These are phyloP conservation scores for Picocystis salinarum DNA, from an alignment of 139 green algal species.

Conservation along the genomic window DNA sequence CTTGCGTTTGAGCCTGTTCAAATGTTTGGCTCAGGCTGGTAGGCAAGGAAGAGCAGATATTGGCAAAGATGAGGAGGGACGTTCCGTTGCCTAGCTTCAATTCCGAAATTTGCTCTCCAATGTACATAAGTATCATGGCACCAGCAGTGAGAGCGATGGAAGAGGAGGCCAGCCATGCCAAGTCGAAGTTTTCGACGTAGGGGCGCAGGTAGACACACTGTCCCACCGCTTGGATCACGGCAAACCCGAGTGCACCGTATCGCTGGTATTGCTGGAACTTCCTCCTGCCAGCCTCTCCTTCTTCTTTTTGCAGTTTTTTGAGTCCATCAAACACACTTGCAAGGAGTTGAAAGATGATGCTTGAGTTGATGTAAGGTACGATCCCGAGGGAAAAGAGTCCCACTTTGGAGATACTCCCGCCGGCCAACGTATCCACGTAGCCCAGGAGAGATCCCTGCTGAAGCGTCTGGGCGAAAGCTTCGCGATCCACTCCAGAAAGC, in stretches of 20 bases:
- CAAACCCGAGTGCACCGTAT: constrained; percentile 14
- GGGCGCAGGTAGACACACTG: constrained; percentile 26
- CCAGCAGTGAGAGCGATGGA: constrained; percentile 55
- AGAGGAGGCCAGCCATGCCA: constrained; percentile 48
- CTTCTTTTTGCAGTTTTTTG: constrained; percentile 91
- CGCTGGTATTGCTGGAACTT: constrained; percentile 81
- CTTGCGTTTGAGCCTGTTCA: constrained; percentile 13
- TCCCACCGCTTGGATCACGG: constrained; percentile 1
- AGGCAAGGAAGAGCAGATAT: constrained; percentile 82
- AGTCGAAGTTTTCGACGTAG: constrained; percentile 67
- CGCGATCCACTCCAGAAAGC: constrained; percentile 71
- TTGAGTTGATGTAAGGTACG: constrained; percentile 98
- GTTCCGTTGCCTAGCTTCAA: constrained; percentile 96
- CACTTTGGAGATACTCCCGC: constrained; percentile 40
- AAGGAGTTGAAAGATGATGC: constrained; percentile 77
- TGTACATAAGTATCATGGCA: constrained; percentile 67
- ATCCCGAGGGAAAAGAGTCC: constrained; percentile 98
- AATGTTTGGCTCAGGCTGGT: constrained; percentile 45
- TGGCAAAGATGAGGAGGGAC: constrained; percentile 93
- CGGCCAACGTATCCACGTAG: constrained; percentile 83
- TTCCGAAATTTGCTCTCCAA: constrained; percentile 75
- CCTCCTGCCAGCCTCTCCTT: constrained; percentile 63
- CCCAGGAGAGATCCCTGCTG: constrained; percentile 53
- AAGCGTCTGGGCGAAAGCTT: constrained; percentile 45
- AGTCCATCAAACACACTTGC: constrained; percentile 61